Conservation (phyloP, 2,329 filamentous ascomycete genomes). For the Nannizziopsis barbatae region DNA sequence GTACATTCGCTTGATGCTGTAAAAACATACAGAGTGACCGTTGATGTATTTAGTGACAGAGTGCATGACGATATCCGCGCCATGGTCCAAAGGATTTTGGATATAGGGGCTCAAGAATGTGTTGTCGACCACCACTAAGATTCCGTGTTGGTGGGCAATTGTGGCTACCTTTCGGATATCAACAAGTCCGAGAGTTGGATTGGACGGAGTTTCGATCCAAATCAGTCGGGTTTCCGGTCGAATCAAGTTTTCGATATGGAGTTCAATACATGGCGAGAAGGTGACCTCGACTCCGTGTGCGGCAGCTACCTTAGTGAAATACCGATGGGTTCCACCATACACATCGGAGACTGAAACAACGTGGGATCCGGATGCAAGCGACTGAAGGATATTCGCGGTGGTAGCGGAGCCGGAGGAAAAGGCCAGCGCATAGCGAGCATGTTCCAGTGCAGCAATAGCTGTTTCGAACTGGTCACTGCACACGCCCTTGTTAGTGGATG, state of each 20-base stretch:
- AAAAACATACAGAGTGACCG: conserved; percentile 55
- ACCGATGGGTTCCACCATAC: conserved; percentile 94
- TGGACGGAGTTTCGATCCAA: conserved; percentile 94
- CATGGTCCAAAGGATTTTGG: conserved; percentile 89
- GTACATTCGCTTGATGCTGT: background rate
- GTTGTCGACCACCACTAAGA: conserved; percentile 97
- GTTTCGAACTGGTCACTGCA: conserved; percentile 76
- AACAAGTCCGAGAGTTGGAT: conserved; percentile 84
- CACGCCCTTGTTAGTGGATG: conserved; percentile 5
- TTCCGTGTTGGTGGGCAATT: conserved; percentile 74
- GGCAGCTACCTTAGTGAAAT: conserved; percentile 95
- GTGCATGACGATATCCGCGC: conserved; percentile 93
- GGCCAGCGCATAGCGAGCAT: conserved; percentile 82
- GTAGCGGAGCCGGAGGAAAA: conserved; percentile 91
- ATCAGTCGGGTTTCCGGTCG: conserved; percentile 78
- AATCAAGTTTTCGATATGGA: conserved; percentile 76
- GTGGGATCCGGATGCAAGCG: conserved; percentile 78
- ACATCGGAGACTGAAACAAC: conserved; percentile 95
- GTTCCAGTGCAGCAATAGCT: conserved; percentile 82
- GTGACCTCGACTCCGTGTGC: conserved; percentile 91
- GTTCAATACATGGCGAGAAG: conserved; percentile 84
- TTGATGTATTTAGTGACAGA: conserved; percentile 99
- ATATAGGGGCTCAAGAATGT: conserved; percentile 95
- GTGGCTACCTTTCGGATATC: conserved; percentile 80
- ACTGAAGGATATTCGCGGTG: conserved; percentile 86